A percentile compares a stretch with the other conserved stretches of the same genome.
Conservation (phyloP, 176 grass and related monocot genomes). For the Triticum monococcum region DNA sequence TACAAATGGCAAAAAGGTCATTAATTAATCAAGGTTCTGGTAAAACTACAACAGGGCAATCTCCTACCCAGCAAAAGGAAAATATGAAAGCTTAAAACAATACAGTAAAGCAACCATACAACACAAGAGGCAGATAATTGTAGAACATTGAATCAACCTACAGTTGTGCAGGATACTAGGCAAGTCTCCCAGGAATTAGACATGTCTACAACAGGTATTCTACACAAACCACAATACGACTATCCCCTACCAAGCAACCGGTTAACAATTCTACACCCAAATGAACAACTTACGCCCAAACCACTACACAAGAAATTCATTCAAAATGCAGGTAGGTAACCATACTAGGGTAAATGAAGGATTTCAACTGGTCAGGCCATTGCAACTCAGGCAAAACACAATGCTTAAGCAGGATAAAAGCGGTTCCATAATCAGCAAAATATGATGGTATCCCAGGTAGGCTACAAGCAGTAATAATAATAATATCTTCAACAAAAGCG, state of each 20-base stretch:
- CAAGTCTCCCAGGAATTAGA: background rate
- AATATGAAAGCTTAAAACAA: too few species aligned
- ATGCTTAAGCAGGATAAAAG: background rate
- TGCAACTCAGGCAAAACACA: background rate
- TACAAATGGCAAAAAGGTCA: too few species aligned
- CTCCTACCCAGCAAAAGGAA: too few species aligned
- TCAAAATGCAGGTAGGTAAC: background rate
- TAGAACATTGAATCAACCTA: background rate
- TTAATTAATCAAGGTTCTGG: too few species aligned
- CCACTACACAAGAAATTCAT: background rate
- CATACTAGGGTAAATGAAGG: background rate
- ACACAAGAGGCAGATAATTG: background rate
- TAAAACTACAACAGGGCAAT: too few species aligned
- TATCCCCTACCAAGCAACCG: background rate
- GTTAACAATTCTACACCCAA: background rate
- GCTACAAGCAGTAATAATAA: constrained; percentile 26
- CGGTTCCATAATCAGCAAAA: constrained; percentile 19
- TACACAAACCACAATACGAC: background rate
- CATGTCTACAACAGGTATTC: background rate
- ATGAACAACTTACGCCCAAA: too few species aligned
- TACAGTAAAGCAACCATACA: background rate
- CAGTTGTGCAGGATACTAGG: background rate
- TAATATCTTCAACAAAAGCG: constrained; percentile 31
- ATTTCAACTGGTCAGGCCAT: background rate
- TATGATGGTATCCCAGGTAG: background rate